phyloP scores from a whole-genome alignment of 352 stramenopile species.

The Thalassiosira livingstoniorum region DNA sequence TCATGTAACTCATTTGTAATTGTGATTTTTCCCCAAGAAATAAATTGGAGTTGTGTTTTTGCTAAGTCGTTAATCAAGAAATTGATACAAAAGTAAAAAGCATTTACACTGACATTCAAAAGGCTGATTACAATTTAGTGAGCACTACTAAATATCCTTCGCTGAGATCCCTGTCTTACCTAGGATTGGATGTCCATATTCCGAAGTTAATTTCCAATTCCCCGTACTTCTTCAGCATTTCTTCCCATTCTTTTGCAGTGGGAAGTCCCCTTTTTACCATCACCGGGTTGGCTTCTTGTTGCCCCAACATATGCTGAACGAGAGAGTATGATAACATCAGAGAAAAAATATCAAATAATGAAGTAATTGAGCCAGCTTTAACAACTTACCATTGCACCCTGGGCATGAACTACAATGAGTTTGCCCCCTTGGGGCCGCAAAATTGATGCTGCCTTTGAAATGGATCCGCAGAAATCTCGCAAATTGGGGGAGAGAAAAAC shows the following conservation, averaged over 20 bases:
- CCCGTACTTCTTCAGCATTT: constrained; percentile 35
- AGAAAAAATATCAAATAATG: not conserved
- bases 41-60: too few relatives aligned
- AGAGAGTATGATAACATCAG: not conserved
- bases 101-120: too few relatives aligned
- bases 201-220: constrained; percentile 49
- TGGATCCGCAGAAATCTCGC: constrained; percentile 56
- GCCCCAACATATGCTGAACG: constrained; percentile 64
- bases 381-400: constrained; percentile 56
- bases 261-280: constrained; percentile 73
- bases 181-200: constrained; percentile 41
- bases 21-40: too few relatives aligned
- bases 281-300: constrained; percentile 71
- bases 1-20: too few relatives aligned
- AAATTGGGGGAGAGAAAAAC: constrained; percentile 76
- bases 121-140: constrained; percentile 37
- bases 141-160: constrained; percentile 60
- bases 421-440: constrained; percentile 50
- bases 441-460: constrained; percentile 61
- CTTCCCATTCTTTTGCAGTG: constrained; percentile 61
- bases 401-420: constrained; percentile 73
- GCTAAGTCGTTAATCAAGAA: too few relatives aligned
- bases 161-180: constrained; percentile 44
- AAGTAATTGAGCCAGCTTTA: not conserved
- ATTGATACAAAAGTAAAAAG: too few relatives aligned